Evolutionary conservation across 129 eudicot genomes (phyloP).

Genomic region (Glebionis coronaria): DNA sequence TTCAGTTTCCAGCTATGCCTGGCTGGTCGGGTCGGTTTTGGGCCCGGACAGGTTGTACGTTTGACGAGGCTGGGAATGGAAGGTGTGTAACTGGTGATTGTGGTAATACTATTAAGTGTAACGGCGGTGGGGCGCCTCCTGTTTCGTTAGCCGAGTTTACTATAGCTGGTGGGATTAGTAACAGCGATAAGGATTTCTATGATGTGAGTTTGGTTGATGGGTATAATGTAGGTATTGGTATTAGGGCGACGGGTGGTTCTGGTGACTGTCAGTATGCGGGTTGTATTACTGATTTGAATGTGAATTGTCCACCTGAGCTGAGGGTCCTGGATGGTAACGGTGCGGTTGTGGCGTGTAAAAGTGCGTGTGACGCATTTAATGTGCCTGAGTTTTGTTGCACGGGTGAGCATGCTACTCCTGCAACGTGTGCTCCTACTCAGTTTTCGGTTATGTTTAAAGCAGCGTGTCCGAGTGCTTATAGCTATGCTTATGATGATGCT

Average conservation of each 20-base stretch:
- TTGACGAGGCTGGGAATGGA: slow-evolving; percentile 53
- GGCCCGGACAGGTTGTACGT: slow-evolving; percentile 78
- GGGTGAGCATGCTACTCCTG: slow-evolving; percentile 58
- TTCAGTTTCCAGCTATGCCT: slow-evolving; percentile 47
- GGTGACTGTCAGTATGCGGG: slow-evolving; percentile 84
- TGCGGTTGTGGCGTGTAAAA: slow-evolving; percentile 64
- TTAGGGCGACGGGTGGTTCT: slow-evolving; percentile 57
- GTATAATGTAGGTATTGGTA: slow-evolving; percentile 69
- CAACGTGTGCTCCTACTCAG: slow-evolving; percentile 59
- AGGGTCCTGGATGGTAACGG: slow-evolving; percentile 39
- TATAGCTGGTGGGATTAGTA: slow-evolving; percentile 41
- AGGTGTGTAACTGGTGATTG: slow-evolving; percentile 76
- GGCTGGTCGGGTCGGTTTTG: slow-evolving; percentile 94
- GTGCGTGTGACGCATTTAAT: slow-evolving; percentile 71
- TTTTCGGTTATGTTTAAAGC: slow-evolving; percentile 62
- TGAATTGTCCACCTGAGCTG: slow-evolving; percentile 53
- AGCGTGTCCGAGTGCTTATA: slow-evolving; percentile 80
- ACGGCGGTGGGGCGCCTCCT: slow-evolving; percentile 72
- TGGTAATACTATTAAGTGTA: slow-evolving; percentile 48
- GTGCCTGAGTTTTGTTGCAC: slow-evolving; percentile 72
- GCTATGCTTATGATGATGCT: slow-evolving; percentile 81
- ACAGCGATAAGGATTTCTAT: slow-evolving; percentile 70
- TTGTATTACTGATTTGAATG: slow-evolving; percentile 59
- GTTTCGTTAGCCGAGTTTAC: slow-evolving; percentile 67
- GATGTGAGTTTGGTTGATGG: slow-evolving; percentile 82